phyloP scores from a whole-genome alignment of 73 alveolate genomes.

The Blepharisma stoltei region DNA sequence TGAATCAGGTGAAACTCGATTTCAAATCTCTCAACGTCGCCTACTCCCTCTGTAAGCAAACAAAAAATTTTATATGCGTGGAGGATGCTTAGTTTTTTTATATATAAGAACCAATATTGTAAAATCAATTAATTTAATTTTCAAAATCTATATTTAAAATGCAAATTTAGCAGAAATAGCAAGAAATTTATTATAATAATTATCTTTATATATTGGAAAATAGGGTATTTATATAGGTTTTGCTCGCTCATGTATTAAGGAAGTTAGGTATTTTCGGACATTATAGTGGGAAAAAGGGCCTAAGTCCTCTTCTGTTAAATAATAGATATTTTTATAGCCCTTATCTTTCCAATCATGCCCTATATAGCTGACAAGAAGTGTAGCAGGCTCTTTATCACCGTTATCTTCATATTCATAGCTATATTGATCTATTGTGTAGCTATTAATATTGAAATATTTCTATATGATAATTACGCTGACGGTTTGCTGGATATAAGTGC shows the following conservation, averaged over 20 bases:
- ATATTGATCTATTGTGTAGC: constrained; percentile 6
- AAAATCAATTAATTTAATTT: no score
- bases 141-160: no score
- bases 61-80: no score
- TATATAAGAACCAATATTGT: no score
- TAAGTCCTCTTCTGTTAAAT: neutral
- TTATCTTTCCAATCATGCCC: neutral
- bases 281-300: constrained; percentile 16
- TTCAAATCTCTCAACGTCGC: neutral
- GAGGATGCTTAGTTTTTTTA: no score
- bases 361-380: neutral
- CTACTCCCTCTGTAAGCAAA: no score
- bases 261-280: neutral
- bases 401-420: constrained; percentile 1
- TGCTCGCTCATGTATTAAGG: no score
- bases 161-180: no score
- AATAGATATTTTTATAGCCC: neutral
- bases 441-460: neutral
- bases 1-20: neutral
- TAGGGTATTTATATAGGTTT: no score
- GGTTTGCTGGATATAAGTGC: neutral
- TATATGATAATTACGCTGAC: neutral
- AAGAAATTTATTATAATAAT: no score
- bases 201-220: no score
- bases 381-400: neutral